Percentiles rank a stretch among this genome's conserved stretches.
phyloP scores from a whole-genome alignment of 2,329 filamentous ascomycete genomes.

The Emergomyces pasteurianus region DNA sequence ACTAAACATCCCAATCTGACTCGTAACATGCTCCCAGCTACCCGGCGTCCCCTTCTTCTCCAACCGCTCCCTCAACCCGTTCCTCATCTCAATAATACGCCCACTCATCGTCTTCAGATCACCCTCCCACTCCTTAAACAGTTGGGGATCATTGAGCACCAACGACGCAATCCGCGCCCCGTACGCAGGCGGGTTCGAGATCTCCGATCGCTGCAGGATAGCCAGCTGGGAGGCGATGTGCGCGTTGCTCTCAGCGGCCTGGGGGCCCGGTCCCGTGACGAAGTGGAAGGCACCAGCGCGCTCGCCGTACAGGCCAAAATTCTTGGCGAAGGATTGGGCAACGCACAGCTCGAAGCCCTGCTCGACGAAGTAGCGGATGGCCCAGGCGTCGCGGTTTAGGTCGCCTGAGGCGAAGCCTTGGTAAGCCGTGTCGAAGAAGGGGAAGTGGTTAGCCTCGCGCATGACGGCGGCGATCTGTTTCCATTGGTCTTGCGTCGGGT shows the following conservation, averaged over 20 bases:
- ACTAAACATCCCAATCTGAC: conserved; percentile 99
- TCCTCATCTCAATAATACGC: conserved; percentile 86
- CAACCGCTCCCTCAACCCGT: conserved; percentile 62
- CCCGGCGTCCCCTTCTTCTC: conserved; percentile 79
- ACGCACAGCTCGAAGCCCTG: conserved; percentile 66
- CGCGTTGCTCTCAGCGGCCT: conserved; percentile 47
- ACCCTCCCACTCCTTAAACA: conserved; percentile 86
- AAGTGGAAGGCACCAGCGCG: conserved; percentile 94
- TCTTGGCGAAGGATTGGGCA: conserved; percentile 52
- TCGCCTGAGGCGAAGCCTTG: conserved; percentile 95
- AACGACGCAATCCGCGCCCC: conserved; percentile 78
- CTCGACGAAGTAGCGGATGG: conserved; percentile 88
- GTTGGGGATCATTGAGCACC: conserved; percentile 66
- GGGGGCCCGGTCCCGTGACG: conserved; percentile 59
- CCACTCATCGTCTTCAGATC: conserved; percentile 91
- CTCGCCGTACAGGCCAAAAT: conserved; percentile 82
- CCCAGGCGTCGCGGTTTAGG: conserved; percentile 71
- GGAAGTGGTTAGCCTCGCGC: conserved; percentile 71
- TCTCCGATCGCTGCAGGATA: conserved; percentile 91
- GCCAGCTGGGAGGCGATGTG: conserved; percentile 79
- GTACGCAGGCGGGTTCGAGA: conserved; percentile 92
- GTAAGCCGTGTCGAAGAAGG: conserved; percentile 97
- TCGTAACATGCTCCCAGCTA: conserved; percentile 92
- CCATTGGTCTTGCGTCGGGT: conserved; percentile 91
- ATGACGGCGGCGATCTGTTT: conserved; percentile 72